These are phyloP conservation scores for Geotrichum klebahnii DNA, from an alignment of 1,139 yeast species.

Conservation along the genomic window DNA sequence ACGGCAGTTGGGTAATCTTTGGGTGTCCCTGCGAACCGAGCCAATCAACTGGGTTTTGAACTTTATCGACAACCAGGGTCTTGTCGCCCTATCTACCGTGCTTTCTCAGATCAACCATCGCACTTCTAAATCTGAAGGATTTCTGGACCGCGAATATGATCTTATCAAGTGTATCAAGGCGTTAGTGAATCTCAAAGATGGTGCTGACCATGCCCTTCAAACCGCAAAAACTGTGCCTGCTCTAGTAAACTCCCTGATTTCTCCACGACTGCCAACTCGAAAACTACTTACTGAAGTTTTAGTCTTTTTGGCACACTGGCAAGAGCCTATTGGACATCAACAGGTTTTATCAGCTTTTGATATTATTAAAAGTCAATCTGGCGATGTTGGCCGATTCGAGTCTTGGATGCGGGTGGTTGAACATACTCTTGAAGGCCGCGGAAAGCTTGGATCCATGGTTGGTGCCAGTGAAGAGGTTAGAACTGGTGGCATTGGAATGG, in stretches of 20 bases:
- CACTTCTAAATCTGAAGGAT: slow-evolving; percentile 38
- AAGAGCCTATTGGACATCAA: slow-evolving; percentile 53
- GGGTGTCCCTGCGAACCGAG: slow-evolving; percentile 90
- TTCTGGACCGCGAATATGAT: slow-evolving; percentile 55
- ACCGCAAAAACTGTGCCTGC: slow-evolving; percentile 54
- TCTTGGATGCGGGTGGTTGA: slow-evolving; percentile 79
- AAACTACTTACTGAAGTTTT: slow-evolving; percentile 77
- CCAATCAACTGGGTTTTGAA: slow-evolving; percentile 85
- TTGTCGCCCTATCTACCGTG: slow-evolving; percentile 68
- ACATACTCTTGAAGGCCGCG: slow-evolving; percentile 78
- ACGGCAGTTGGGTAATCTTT: slow-evolving; percentile 72
- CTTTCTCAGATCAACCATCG: slow-evolving; percentile 45
- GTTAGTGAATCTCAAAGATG: slow-evolving; percentile 52
- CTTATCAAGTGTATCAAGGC: slow-evolving; percentile 62
- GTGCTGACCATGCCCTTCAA: slow-evolving; percentile 53
- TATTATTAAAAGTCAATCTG: slow-evolving; percentile 54
- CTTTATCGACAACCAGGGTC: slow-evolving; percentile 83
- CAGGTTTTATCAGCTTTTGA: slow-evolving; percentile 64
- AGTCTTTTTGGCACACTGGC: slow-evolving; percentile 52
- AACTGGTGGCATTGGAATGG: slow-evolving; percentile 57
- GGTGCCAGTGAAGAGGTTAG: slow-evolving; percentile 90
- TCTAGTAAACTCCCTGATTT: slow-evolving; percentile 55
- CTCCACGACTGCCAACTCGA: slow-evolving; percentile 67
- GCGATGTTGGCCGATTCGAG: slow-evolving; percentile 65
- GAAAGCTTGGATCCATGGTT: slow-evolving; percentile 82